Evolutionary conservation across 495 filamentous ascomycete genomes (phyloP), one percentile per base, ranked within the genome.

Genomic region (Diplogelasinospora grovesii): DNA sequence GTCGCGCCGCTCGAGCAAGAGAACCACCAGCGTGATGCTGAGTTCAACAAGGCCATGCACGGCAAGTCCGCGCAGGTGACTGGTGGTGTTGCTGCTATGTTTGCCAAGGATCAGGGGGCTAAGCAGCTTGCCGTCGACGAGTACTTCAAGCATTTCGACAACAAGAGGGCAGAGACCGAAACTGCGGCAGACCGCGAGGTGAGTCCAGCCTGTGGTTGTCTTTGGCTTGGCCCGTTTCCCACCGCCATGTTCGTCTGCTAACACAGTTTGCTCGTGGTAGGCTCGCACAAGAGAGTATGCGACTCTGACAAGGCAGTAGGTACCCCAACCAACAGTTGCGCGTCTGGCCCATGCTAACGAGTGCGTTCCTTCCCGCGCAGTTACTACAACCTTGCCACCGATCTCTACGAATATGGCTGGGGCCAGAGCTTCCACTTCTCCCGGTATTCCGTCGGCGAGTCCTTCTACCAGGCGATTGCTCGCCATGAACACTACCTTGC

Each of bases 131-230:
- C 92, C 35, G 78, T 94, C 23, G 89, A 96, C 55, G 90, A 97
- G 66, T 98, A 98, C 71, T 97, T 95, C 79, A 98, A 96, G 80
- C 94, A 95, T 66, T 98, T 90, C 85, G 92, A 98, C 68, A 86
- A 93, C 73, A 92, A 97, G 71, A 62, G 61, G 41, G 85, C 89
- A 26, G 78, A 72, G 28, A 71, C 74, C 18, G 92, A 98, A 77
- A 98, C 90, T 0, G 75, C 78, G 20, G 84, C 78, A 41, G 81
- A 73, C 45, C 80, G 92, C 52, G 84, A 86, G 65, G 86, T 86
- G 63, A 26, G 74, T 42, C 9, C 22, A 7, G 16, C 28, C 13
- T 15, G 3, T 28, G 19, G n/a, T 36, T 36, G 14, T 23, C 22
- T 36, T 19, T 35, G n/a, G n/a, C 22, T 9, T 6, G 11, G 7